phyloP scores from a whole-genome alignment of 2,329 filamentous ascomycete genomes.

The Cordyceps javanica region DNA sequence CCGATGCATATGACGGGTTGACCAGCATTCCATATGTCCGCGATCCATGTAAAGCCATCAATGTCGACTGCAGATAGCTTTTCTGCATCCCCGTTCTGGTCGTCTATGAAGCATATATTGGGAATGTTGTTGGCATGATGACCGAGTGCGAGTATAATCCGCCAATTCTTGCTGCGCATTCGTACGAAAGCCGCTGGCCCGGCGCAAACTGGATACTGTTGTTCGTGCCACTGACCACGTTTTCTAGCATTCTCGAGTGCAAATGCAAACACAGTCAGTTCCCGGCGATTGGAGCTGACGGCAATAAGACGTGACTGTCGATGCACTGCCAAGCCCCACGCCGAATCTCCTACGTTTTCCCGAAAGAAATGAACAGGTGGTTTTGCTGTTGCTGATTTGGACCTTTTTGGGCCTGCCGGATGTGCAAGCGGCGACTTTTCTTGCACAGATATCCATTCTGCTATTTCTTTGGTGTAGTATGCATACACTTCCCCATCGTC shows the following conservation, averaged over 20 bases:
- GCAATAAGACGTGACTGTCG: slow-evolving; percentile 77
- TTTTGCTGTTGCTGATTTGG: background rate
- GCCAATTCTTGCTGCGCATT: slow-evolving; percentile 41
- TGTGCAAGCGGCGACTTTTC: background rate
- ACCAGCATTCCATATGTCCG: slow-evolving; percentile 43
- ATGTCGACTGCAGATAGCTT: slow-evolving; percentile 48
- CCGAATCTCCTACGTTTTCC: slow-evolving; percentile 68
- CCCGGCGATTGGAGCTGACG: slow-evolving; percentile 67
- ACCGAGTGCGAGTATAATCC: slow-evolving; percentile 40
- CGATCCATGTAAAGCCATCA: slow-evolving; percentile 40
- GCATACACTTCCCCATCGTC: slow-evolving; percentile 72
- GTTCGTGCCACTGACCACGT: background rate
- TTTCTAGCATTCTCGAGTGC: slow-evolving; percentile 23
- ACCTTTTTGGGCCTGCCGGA: background rate
- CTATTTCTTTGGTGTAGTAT: slow-evolving; percentile 56
- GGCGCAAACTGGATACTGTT: background rate
- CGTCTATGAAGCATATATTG: slow-evolving; percentile 45
- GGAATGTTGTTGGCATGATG: slow-evolving; percentile 41
- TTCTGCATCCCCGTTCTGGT: slow-evolving; percentile 40
- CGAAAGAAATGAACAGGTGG: slow-evolving; percentile 55
- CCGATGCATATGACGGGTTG: slow-evolving; percentile 24
- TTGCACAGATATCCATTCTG: slow-evolving; percentile 34
- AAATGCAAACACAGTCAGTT: slow-evolving; percentile 48
- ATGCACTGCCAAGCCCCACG: slow-evolving; percentile 87
- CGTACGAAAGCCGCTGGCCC: slow-evolving; percentile 29